Base-by-base conservation (phyloP, 73 alveolate species). In the Durusdinium trenchii region DNA sequence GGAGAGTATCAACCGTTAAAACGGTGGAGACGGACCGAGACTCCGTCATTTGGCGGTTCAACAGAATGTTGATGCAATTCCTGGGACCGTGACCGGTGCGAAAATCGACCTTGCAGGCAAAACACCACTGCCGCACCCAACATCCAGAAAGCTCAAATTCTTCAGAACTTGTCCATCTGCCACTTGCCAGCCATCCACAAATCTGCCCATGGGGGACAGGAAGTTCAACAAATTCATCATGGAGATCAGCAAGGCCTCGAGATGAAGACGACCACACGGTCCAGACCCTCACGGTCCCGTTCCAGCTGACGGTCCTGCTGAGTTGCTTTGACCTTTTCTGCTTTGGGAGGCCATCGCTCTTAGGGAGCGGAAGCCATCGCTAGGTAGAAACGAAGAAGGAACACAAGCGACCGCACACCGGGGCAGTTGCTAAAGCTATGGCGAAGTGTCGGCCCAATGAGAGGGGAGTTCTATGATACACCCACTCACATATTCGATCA, bases 121-220 rank as follows among this genome's bases (percentile, higher is more conserved):
- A 57, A 84, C 14, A 38, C 94, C 94, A 51, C 94, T 84, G 51
- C 94, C 94, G 35, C 76, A 84, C 76, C 94, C 94, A 51, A 84
- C 16, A 36, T 84, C 94, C 51, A 84, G 4, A n/a, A 84, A 84
- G 16, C 75, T 84, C 52, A 51, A 75, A 30, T 52, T 52, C 52
- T 84, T 6, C 52, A 78, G 61, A 62, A 46, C 89, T 32, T 60
- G 18, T 23, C n/a, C 43, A 0, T 30, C 86, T 54, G 38, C 35
- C 38, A 18, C 40, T 9, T 73, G n/a, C 35, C 18, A 32, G 73
- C 73, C 73, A 60, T n/a, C n/a, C n/a, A 35, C 9, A 0, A 35
- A 12, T 5, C 51, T 12, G 1, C 28, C n/a, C 30, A 20, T 73
- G 16, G 85, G 52, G 12, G 10, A 35, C 32, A 38, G 10, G 14